Evolutionary conservation across 176 grass and related monocot species (phyloP), one percentile per base, ranked within the genome.

Genomic region (Hordeum marinum): DNA sequence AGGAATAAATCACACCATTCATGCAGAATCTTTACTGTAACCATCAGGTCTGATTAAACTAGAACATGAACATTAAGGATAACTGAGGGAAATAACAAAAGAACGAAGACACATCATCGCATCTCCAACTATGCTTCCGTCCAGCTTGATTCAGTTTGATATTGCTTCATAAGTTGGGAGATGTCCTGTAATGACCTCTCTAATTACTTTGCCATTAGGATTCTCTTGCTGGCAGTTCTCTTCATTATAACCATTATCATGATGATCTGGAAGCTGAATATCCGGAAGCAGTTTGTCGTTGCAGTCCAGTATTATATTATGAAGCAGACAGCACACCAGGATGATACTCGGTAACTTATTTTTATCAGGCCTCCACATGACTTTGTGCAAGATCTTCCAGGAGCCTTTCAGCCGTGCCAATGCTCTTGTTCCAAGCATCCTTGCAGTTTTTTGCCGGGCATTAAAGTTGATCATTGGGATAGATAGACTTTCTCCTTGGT

Each of bases 381-480:
- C 93, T 85, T 99, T 99, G 82, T 99, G 88, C 89, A 99, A 88
- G 87, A 99, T 99, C 88, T 85, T 99, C 97, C 97, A 99, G 13
- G 91, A 85, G 59, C 97, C 97, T 76, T 99, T 99, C 83, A 99
- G 82, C 26, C 92, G 90, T 40, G 92, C 82, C 72, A 99, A 81
- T 0, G 91, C 91, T 63, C 70, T 92, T 75, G 86, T 76, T 76
- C 84, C 97, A 77, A 96, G 88, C 68, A 27, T 68, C 84, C 91
- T 89, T 57, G 81, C 90, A 76, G 78, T 78, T 42, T 82, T 90
- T 84, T 94, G 88, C 55, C 76, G 77, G 10, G 58, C 79, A 81
- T 99, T 96, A 83, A 91, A 96, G 42, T 48, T 76, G 42, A 35
- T 29, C 60, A 90, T 80, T 48, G 86, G 77, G 27, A 72, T 25